These are phyloP conservation scores for Hibiscus tridactylites DNA, from an alignment of 345 rosid species.

Conservation along the genomic window DNA sequence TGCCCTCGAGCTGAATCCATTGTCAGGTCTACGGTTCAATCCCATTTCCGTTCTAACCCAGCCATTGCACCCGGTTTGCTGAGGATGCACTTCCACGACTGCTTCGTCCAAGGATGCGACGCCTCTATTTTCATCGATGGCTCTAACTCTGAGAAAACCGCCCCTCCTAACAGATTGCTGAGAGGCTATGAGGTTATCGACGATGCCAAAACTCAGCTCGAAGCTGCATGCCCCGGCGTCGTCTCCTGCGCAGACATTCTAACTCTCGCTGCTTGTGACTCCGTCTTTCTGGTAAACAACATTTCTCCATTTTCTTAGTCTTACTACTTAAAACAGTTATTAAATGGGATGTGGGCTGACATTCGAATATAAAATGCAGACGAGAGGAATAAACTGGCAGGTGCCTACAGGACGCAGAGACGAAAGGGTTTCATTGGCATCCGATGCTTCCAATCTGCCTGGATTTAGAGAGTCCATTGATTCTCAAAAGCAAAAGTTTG, in stretches of 20 bases:
- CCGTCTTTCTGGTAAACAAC: slow-evolving; percentile 22
- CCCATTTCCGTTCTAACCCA: slow-evolving; percentile 26
- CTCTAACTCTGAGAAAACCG: slow-evolving; percentile 31
- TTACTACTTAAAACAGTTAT: background rate
- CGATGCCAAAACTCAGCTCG: slow-evolving; percentile 45
- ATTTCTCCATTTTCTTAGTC: background rate
- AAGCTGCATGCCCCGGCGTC: slow-evolving; percentile 39
- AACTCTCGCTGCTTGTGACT: slow-evolving; percentile 44
- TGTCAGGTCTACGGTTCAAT: slow-evolving; percentile 24
- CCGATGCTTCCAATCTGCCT: slow-evolving; percentile 17
- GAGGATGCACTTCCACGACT: slow-evolving; percentile 51
- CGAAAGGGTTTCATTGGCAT: slow-evolving; percentile 21
- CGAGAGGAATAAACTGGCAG: slow-evolving; percentile 25
- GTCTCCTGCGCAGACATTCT: slow-evolving; percentile 55
- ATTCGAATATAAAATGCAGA: slow-evolving; percentile 14
- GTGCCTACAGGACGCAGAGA: slow-evolving; percentile 34
- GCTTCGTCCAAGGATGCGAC: slow-evolving; percentile 52
- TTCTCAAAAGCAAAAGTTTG: slow-evolving; percentile 20
- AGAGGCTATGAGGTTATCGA: slow-evolving; percentile 43
- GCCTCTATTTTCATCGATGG: slow-evolving; percentile 45
- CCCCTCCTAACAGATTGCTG: slow-evolving; percentile 21
- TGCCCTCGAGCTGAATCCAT: slow-evolving; percentile 38
- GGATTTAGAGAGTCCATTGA: slow-evolving; percentile 16
- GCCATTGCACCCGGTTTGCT: slow-evolving; percentile 37
- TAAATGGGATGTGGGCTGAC: no score